A percentile compares a stretch with the other conserved stretches of the same genome.
Evolutionary conservation across 441 rosid species (phyloP).

Genomic region (Populus hybrid): DNA sequence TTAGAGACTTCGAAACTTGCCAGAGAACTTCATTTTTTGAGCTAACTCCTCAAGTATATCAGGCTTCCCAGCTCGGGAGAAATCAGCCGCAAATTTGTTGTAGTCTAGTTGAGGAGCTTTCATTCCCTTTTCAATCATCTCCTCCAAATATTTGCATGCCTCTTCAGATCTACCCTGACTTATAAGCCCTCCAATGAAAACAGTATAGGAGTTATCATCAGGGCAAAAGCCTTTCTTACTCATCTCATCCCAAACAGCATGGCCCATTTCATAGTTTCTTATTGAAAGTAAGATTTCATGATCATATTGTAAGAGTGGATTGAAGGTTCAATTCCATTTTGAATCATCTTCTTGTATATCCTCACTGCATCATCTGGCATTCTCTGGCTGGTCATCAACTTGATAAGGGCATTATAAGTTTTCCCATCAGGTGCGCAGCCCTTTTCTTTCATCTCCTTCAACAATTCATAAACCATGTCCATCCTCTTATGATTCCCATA

Average conservation of each 20-base stretch:
- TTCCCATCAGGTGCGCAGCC: constrained; percentile 65
- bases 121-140: constrained; percentile 90
- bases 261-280: constrained; percentile 60
- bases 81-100: constrained; percentile 72
- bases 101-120: constrained; percentile 83
- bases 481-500: constrained; percentile 64
- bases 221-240: constrained; percentile 58
- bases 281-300: constrained; percentile 70
- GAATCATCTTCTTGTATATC: constrained; percentile 66
- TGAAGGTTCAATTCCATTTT: constrained; percentile 54
- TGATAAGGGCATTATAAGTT: constrained; percentile 74
- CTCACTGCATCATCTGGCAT: constrained; percentile 62
- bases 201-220: constrained; percentile 69
- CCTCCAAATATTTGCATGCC: constrained; percentile 69
- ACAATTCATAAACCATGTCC: constrained; percentile 55
- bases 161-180: constrained; percentile 55
- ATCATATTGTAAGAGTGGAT: constrained; percentile 80
- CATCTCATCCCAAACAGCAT: constrained; percentile 80
- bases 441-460: constrained; percentile 76
- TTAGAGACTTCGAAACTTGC: constrained; percentile 63
- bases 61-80: constrained; percentile 59
- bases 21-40: constrained; percentile 63
- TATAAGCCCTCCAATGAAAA: constrained; percentile 56
- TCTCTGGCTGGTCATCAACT: constrained; percentile 54
- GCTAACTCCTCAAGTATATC: constrained; percentile 70